These are phyloP conservation scores for Colletotrichum tanaceti DNA, from an alignment of 2,329 filamentous ascomycete species.

Conservation along the genomic window DNA sequence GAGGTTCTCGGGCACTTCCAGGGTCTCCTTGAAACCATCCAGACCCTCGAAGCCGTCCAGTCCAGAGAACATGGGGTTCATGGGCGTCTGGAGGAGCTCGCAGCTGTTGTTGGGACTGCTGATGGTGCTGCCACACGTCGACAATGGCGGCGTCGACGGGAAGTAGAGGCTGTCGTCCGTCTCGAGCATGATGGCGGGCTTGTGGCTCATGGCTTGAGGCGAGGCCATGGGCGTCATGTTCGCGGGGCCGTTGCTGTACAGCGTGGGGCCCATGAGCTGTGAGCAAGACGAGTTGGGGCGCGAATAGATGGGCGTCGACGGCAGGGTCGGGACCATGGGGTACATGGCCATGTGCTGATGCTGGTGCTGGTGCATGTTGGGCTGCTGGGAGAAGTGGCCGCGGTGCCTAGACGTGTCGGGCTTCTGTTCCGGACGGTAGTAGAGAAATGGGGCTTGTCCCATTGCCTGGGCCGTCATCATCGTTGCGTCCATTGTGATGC, in stretches of 20 bases:
- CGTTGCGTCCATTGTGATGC: conserved; percentile 71
- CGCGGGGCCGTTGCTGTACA: conserved; percentile 68
- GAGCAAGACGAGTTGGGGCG: conserved; percentile 74
- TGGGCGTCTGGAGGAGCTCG: conserved; percentile 83
- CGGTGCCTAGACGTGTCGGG: conserved; percentile 76
- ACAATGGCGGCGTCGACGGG: conserved; percentile 88
- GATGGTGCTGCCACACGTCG: conserved; percentile 83
- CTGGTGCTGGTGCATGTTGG: conserved; percentile 53
- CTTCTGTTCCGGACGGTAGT: conserved; percentile 83
- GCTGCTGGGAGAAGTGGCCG: conserved; percentile 73
- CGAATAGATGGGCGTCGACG: conserved; percentile 73
- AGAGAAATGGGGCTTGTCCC: conserved; percentile 84
- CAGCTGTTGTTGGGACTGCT: conserved; percentile 82
- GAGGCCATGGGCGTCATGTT: conserved; percentile 82
- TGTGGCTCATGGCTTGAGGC: conserved; percentile 74
- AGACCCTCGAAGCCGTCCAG: conserved; percentile 69
- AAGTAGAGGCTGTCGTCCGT: conserved; percentile 78
- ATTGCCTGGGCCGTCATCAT: conserved; percentile 69
- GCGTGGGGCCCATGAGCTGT: conserved; percentile 65
- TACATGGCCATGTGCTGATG: conserved; percentile 65
- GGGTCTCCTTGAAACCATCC: conserved; percentile 73
- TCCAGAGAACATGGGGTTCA: conserved; percentile 82
- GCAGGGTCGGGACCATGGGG: conserved; percentile 67
- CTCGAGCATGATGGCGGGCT: conserved; percentile 82
- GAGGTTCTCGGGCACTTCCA: conserved; percentile 79